A percentile compares a stretch with the other conserved stretches of the same genome.
Conservation (phyloP, 2,329 filamentous ascomycete species). For the Fusarium coicis region DNA sequence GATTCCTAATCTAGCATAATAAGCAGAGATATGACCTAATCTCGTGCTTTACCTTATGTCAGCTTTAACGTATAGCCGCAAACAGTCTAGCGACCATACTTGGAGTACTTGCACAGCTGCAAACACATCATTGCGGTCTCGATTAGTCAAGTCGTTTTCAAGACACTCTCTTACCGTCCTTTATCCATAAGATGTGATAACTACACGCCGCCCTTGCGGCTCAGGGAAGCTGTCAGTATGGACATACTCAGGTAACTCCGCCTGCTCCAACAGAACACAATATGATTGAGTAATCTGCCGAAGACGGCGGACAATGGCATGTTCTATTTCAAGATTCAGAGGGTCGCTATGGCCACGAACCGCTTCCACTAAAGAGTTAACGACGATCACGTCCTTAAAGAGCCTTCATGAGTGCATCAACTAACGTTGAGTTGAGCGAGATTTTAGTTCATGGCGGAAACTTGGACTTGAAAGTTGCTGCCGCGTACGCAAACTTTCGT, state of each 20-base stretch:
- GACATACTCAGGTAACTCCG: neutral
- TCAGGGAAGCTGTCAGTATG: neutral
- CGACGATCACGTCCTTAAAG: fast-evolving
- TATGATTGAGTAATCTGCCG: neutral
- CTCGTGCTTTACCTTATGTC: neutral
- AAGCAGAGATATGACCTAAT: neutral
- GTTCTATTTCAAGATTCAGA: fast-evolving
- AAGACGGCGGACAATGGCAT: fast-evolving
- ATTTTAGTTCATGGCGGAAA: fast-evolving
- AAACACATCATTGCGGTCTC: constrained; percentile 28
- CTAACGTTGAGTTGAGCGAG: fast-evolving
- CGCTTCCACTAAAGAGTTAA: fast-evolving
- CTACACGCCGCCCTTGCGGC: constrained; percentile 28
- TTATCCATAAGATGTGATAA: constrained; percentile 31
- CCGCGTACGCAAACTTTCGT: fast-evolving
- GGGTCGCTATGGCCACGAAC: fast-evolving
- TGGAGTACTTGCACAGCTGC: constrained; percentile 29
- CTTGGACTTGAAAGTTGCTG: fast-evolving
- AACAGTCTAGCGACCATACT: constrained; percentile 23
- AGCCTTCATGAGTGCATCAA: neutral
- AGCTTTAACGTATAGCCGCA: neutral
- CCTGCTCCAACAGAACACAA: neutral
- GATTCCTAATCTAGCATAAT: neutral
- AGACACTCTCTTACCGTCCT: constrained; percentile 24
- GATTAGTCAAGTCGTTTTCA: constrained; percentile 18